Evolutionary conservation across 2,329 filamentous ascomycete species (phyloP), one percentile per base, ranked within the genome.

Genomic region (Calonectria pteridis): DNA sequence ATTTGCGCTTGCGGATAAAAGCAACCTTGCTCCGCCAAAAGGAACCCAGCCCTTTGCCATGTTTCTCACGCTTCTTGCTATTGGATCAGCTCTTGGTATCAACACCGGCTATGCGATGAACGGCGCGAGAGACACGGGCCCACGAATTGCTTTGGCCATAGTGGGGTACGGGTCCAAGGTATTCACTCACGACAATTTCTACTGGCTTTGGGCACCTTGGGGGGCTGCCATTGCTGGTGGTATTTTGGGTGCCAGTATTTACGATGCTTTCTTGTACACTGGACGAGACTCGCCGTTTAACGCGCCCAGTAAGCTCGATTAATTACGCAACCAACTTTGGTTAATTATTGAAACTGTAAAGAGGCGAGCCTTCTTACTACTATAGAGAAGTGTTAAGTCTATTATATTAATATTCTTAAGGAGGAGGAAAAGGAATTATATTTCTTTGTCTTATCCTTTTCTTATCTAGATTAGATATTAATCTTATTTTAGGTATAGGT

Each of bases 31-130:
- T 3, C 63, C 63, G 13, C 63, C 63, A n/a, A 66, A 66, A 28
- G 63, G 63, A 66, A 66, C 63, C 7, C 63, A 66, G 29, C 63
- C 59, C 5, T 66, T 66, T 51, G 63, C 63, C 63, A 66, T 66
- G n/a, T 66, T 66, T 35, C 63, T 66, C 13, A 51, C 63, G 11
- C 59, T 64, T 16, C 10, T 64, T 26, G 55, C 55, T 1, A 62
- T 62, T 28, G 55, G 55, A 10, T 62, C 55, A 14, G 55, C 55
- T 20, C 55, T 62, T 13, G 55, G 55, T 3, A 40, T 62, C 33
- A 62, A 62, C 35, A 62, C 55, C 5, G 55, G 55, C 33, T 62
- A 62, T 40, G 55, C 55, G 14, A 62, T 62, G 55, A 62, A 62
- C 16, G 55, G 55, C 7, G 55, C 55, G 13, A 62, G 55, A 62